Base-by-base conservation (phyloP, 2,329 filamentous ascomycete genomes). In the Nigrospora oryzae region DNA sequence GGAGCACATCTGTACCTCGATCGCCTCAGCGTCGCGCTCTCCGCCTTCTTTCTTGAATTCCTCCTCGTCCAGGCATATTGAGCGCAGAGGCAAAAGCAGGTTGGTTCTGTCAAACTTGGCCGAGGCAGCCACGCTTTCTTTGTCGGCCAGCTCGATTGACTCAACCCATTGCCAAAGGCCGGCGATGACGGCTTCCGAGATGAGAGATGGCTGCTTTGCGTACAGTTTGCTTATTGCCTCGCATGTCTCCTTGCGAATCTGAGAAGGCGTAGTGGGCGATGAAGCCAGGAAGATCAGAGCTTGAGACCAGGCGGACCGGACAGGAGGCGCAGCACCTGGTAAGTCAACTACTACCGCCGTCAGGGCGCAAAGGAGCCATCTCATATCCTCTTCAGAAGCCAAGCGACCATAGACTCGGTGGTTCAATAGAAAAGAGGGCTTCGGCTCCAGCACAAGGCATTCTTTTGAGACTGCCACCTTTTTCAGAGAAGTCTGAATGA, bases 361-460 rank as follows among this genome's bases (percentile, higher is more conserved):
- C 40, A 97, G 69, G 30, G 89, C 84, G 51, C 81, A 78, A 36
- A 83, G 70, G 42, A 87, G 75, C 87, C 93, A 96, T 44, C 70
- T 71, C 16, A 89, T 70, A 55, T 98, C 93, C 43, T 90, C 86
- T 45, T 84, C 81, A 1, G 73, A 67, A 2, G 75, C 73, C 19
- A 95, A 58, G 59, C 95, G 96, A 34, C 83, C 82, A 64, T 93
- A 97, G 5, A 95, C 79, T 49, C 86, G 84, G 32, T 85, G 77
- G 56, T 87, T 95, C 6, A 97, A 73, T 16, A 97, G 69, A 61
- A 95, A 93, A 0, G 91, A 95, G 13, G 86, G 83, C 61, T 95
- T 95, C 0, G 87, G 82, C n/a, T 83, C 81, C 34, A 82, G 63
- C 2, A 74, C 73, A 48, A 95, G 71, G 11, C 80, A 79, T 54